These are phyloP conservation scores for Populus hybrid DNA, from an alignment of 441 rosid species.

Conservation along the genomic window DNA sequence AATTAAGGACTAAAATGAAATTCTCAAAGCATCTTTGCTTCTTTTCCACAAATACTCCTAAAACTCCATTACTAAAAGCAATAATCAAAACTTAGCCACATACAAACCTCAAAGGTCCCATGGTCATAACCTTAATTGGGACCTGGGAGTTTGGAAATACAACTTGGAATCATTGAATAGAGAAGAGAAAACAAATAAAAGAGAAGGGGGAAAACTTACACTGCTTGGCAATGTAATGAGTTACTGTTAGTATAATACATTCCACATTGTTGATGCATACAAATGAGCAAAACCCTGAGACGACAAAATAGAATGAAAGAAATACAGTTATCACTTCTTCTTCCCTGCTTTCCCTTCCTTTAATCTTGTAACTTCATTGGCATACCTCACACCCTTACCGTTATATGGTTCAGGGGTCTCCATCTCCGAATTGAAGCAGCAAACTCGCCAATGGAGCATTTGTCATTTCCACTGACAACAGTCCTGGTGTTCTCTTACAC, in stretches of 20 bases:
- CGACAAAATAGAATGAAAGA: background rate
- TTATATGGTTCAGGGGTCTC: constrained; percentile 96
- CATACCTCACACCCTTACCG: constrained; percentile 90
- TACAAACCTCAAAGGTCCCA: no score
- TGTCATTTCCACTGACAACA: constrained; percentile 62
- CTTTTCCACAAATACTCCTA: background rate
- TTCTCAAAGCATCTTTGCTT: background rate
- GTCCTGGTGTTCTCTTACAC: constrained; percentile 83
- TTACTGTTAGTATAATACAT: background rate
- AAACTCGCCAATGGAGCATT: constrained; percentile 67
- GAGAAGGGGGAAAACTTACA: background rate
- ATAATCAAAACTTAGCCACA: background rate
- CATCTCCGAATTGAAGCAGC: constrained; percentile 83
- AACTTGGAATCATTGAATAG: no score
- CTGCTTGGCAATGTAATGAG: constrained; percentile 1
- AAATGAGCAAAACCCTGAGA: constrained; percentile 1
- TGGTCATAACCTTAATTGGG: no score
- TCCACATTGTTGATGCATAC: background rate
- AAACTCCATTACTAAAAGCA: background rate
- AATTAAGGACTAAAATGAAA: background rate
- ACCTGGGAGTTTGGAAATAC: no score
- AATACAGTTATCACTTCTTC: constrained; percentile 48
- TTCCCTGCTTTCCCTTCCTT: constrained; percentile 94
- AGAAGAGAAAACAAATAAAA: no score
- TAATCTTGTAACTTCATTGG: constrained; percentile 60